Percentiles rank a stretch among this genome's conserved stretches.
phyloP scores from a whole-genome alignment of 2,329 filamentous ascomycete genomes.

The Alternaria sp. region DNA sequence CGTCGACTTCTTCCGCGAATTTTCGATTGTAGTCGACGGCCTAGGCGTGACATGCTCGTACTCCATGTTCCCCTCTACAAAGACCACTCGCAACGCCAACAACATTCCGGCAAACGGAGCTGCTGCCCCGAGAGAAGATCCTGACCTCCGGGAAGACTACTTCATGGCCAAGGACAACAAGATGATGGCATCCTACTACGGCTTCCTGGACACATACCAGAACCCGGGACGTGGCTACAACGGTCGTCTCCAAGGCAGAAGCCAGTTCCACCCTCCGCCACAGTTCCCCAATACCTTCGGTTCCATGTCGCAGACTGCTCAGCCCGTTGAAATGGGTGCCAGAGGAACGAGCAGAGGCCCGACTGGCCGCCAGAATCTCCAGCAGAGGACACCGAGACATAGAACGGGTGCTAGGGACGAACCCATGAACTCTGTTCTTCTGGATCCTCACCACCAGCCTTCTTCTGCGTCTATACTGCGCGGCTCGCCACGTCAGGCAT shows the following conservation, averaged over 20 bases:
- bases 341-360: slow-evolving; percentile 38
- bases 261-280: slow-evolving; percentile 75
- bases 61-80: slow-evolving; percentile 96
- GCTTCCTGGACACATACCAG: slow-evolving; percentile 88
- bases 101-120: slow-evolving; percentile 52
- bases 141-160: slow-evolving; percentile 79
- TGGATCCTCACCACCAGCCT: slow-evolving; percentile 79
- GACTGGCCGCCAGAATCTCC: slow-evolving; percentile 26
- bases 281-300: slow-evolving; percentile 71
- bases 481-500: slow-evolving; percentile 54
- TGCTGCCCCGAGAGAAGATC: slow-evolving; percentile 56
- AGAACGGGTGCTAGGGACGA: slow-evolving; percentile 50
- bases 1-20: slow-evolving; percentile 97
- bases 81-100: slow-evolving; percentile 63
- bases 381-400: slow-evolving; percentile 33
- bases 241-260: slow-evolving; percentile 8
- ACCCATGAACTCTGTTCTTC: slow-evolving; percentile 73
- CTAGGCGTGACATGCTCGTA: slow-evolving; percentile 97
- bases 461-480: slow-evolving; percentile 55
- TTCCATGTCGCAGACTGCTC: slow-evolving; percentile 51
- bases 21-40: slow-evolving; percentile 95
- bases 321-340: slow-evolving; percentile 56
- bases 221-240: slow-evolving; percentile 44
- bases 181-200: slow-evolving; percentile 96
- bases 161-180: slow-evolving; percentile 96